A percentile compares a stretch with the other conserved stretches of the same genome.
Conservation (phyloP, 148 eudicot species). For the Suaeda aralocaspica region DNA sequence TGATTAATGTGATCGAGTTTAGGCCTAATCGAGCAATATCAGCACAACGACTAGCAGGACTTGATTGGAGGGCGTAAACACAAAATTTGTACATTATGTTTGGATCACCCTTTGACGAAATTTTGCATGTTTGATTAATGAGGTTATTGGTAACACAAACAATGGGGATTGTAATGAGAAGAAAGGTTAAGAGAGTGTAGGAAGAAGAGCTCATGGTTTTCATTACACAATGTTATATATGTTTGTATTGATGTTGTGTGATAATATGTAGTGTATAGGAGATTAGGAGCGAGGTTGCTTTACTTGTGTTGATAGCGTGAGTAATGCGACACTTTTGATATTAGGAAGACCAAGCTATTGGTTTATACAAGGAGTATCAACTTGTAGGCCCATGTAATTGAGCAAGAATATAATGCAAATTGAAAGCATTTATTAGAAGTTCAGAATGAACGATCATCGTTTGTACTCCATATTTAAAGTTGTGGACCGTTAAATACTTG, state of each 20-base stretch:
- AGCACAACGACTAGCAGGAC: constrained; percentile 35
- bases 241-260: too few species aligned
- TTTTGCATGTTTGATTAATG: constrained; percentile 42
- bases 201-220: background rate
- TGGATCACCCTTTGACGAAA: constrained; percentile 24
- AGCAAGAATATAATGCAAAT: too few species aligned
- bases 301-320: constrained; percentile 6
- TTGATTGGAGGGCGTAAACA: constrained; percentile 28
- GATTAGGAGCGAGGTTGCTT: too few species aligned
- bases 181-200: background rate
- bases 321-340: background rate
- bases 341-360: constrained; percentile 8
- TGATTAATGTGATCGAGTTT: constrained; percentile 44
- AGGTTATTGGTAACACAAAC: constrained; percentile 17
- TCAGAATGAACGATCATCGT: too few species aligned
- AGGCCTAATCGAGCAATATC: constrained; percentile 40
- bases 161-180: constrained; percentile 1
- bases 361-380: background rate
- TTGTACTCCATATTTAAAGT: too few species aligned
- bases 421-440: too few species aligned
- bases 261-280: too few species aligned
- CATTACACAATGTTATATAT: too few species aligned
- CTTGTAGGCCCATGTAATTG: background rate
- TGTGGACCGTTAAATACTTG: too few species aligned
- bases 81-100: constrained; percentile 47